Evolutionary conservation across 1,284 basidiomycete genomes (phyloP), one percentile per base, ranked within the genome.

Genomic region (Trichosporon ovoides): DNA sequence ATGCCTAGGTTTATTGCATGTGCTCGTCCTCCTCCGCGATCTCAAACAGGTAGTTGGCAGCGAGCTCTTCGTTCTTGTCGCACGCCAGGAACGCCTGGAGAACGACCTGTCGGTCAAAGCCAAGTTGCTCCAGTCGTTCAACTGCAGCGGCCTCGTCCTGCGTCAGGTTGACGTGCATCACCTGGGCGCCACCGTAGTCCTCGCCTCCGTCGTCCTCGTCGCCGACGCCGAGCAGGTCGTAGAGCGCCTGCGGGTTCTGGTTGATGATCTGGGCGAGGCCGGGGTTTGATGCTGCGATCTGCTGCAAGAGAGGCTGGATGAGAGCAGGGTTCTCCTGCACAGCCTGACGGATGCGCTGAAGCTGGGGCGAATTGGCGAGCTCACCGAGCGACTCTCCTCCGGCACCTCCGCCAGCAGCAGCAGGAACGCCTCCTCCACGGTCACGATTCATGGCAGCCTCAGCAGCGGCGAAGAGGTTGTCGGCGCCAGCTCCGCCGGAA

Each of bases 11-110:
- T 52, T 43, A 56, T 36, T 61, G 53, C 61, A 63, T 60, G 52
- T 59, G 61, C 58, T 65, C 60, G 62, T 86, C 85, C 2, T 87
- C 87, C 67, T 85, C 87, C 35, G 80, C 80, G 61, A 80, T 76
- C 65, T 94, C 91, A 67, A 94, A 93, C 68, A 94, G 77, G 70
- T 87, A 94, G 72, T 94, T 95, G 19, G 93, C 93, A 2, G 93
- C 91, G 40, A 94, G 78, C 74, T 95, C 91, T 78, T 97, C 93
- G 71, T 97, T 91, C 82, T 90, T 93, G 76, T 92, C 93, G 76
- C 92, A 96, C 6, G 77, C 87, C 86, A 78, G 92, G 79, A 89
- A 97, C 1, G 93, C 93, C 75, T 95, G 85, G 43, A 91, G 78
- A 5, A 83, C 92, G 0, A 80, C 79, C 53, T 91, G 82, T 48